Percentiles rank a stretch among this genome's conserved stretches.
Evolutionary conservation across 345 rosid species (phyloP).

Genomic region (Leavenworthia alabamica): DNA sequence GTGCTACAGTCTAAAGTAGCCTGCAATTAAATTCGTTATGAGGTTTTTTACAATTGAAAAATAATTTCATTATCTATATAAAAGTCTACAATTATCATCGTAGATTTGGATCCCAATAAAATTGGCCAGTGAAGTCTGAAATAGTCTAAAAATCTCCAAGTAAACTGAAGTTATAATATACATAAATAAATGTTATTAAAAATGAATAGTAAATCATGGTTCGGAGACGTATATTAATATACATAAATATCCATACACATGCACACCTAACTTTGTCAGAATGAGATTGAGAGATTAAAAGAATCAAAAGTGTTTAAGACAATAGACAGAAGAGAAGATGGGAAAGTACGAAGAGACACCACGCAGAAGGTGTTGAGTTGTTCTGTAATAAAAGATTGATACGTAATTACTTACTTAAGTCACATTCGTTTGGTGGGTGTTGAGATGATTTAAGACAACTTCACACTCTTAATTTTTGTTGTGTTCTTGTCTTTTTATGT

Average conservation of each 20-base stretch:
- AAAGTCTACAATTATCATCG: neutral
- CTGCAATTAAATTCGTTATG: neutral
- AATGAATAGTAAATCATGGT: neutral
- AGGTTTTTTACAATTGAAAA: neutral
- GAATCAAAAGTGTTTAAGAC: neutral
- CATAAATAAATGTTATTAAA: neutral
- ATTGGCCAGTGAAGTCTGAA: no score
- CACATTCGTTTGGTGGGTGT: slow-evolving; percentile 20
- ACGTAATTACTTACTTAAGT: slow-evolving; percentile 24
- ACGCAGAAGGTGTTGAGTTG: slow-evolving; percentile 11
- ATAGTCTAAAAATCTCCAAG: neutral
- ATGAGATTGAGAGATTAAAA: neutral
- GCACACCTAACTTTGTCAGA: slow-evolving; percentile 19
- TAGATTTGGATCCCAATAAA: neutral
- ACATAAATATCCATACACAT: neutral
- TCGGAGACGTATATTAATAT: neutral
- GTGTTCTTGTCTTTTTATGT: neutral
- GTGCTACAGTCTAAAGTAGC: neutral
- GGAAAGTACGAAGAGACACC: neutral
- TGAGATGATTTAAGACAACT: slow-evolving; percentile 23
- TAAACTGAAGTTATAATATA: neutral
- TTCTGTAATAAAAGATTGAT: slow-evolving; percentile 17
- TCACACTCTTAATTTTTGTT: slow-evolving; percentile 10
- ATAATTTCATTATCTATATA: no score
- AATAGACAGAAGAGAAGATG: slow-evolving; percentile 4